Conservation (phyloP, 129 eudicot species). For the Deinandra increscens region DNA sequence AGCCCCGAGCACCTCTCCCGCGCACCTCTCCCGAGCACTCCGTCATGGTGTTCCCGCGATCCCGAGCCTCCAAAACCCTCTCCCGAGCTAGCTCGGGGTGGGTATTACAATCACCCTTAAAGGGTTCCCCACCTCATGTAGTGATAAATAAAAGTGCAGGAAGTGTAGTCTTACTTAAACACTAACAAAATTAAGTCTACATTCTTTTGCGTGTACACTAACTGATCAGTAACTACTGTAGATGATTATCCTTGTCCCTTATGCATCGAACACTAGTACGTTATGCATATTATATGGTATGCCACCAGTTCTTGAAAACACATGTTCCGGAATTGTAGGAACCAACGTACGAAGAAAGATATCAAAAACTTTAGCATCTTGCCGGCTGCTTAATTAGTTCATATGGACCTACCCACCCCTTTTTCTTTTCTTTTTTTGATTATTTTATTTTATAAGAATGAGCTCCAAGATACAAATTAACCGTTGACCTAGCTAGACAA, state of each 20-base stretch:
- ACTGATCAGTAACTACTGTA: conserved; percentile 7
- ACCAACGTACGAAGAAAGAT: conserved; percentile 3
- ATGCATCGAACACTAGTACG: neutral
- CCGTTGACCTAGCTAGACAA: too few species aligned
- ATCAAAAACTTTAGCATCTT: neutral
- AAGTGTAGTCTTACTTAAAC: conserved; percentile 10
- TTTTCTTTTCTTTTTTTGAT: too few species aligned
- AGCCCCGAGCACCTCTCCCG: too few species aligned
- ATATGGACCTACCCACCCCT: conserved; percentile 42
- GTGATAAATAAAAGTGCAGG: neutral
- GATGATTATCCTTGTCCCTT: conserved; percentile 11
- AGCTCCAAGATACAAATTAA: conserved; percentile 15
- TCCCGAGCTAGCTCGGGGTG: too few species aligned
- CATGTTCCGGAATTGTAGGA: conserved; percentile 19
- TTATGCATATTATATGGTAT: neutral
- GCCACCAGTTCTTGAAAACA: conserved; percentile 21
- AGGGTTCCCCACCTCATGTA: conserved; percentile 9
- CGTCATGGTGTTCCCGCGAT: too few species aligned
- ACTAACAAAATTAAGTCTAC: conserved; percentile 3
- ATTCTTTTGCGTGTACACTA: conserved; percentile 14
- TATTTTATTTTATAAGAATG: too few species aligned
- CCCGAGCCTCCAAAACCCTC: too few species aligned
- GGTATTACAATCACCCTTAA: too few species aligned
- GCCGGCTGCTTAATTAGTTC: conserved; percentile 63
- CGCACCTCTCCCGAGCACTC: too few species aligned